phyloP scores from a whole-genome alignment of 805 yeast species.

The Candida chauliodis region DNA sequence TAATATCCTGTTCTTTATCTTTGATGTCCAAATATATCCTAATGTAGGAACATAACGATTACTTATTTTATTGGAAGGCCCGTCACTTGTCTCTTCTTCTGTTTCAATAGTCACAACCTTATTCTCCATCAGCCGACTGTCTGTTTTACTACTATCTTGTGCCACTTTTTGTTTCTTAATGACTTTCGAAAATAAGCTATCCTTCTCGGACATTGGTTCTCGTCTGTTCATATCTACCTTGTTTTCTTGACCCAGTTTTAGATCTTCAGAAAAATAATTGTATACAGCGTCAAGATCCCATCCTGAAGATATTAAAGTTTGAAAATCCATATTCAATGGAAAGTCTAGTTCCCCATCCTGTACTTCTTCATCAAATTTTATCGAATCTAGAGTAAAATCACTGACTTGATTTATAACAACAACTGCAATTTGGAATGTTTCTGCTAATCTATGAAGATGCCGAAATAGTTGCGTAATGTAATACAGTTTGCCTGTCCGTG shows the following conservation, averaged over 20 bases:
- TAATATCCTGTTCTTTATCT: conserved; percentile 22
- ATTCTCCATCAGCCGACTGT: too few species aligned
- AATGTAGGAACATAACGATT: conserved; percentile 27
- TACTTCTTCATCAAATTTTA: conserved; percentile 6
- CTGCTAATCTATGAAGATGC: conserved; percentile 49
- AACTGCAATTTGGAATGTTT: conserved; percentile 50
- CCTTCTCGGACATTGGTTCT: too few species aligned
- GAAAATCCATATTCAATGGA: conserved; percentile 53
- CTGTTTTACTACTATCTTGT: background rate
- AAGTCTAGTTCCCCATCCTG: conserved; percentile 19
- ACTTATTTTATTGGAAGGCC: too few species aligned
- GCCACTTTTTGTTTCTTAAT: background rate
- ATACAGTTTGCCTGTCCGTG: conserved; percentile 36
- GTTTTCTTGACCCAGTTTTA: conserved; percentile 6
- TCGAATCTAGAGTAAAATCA: conserved; percentile 42
- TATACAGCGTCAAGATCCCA: conserved; percentile 54
- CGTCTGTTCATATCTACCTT: conserved; percentile 5
- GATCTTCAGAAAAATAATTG: too few species aligned
- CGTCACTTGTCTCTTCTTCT: background rate
- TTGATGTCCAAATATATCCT: conserved; percentile 31
- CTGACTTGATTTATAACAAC: conserved; percentile 80
- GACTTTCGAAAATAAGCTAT: conserved; percentile 12
- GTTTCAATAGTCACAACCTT: too few species aligned
- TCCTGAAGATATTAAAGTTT: conserved; percentile 69
- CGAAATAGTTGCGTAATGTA: conserved; percentile 43